Base-by-base conservation (phyloP, 345 rosid species). In the Aquilaria malaccensis region DNA sequence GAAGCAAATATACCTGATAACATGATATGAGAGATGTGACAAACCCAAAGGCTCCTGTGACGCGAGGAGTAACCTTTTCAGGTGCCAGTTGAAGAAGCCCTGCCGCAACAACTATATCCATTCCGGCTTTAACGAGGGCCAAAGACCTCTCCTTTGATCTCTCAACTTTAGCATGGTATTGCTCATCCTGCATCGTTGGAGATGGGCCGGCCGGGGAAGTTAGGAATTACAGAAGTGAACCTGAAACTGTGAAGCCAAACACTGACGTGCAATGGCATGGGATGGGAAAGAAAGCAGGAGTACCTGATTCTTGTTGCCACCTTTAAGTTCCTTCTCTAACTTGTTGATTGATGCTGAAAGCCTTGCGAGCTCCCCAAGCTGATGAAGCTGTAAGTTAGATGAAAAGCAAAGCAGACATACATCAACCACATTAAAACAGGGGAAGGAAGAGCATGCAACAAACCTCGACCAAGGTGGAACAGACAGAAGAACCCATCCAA, bases 41-140 rank as follows among this genome's bases (percentile, higher is more conserved):
- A 66, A 91, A 82, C 73, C 98, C 98, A 15, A 86, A 64, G 47
- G 84, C 96, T 57, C 99, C 99, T 2, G 96, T 88, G 52, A 88
- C 90, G 45, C 99, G 97, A 60, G 98, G 90, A 69, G 80, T 86
- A 49, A 95, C 80, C 59, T 81, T 91, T 81, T 79, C 81, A 45
- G 99, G 99, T 46, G 80, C 85, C 79, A 91, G 74, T 56, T 86
- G 97, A 69, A 95, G 98, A 31, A 95, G 82, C 52, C 99, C 99
- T n/a, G 55, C 74, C 10, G 96, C 96, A 13, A 88, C 98, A 55
- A 87, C 86, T 55, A 85, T 70, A 74, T 95, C 99, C 78, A 95
- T 80, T 54, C 77, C 85, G 33, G 96, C 74, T 75, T 95, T 91
- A 58, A 95, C 60, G 69, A 95, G 80, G 43, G 91, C 94, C 45